Evolutionary conservation across 169 alveolate species (phyloP).

Genomic region (Plasmodium fragile): DNA sequence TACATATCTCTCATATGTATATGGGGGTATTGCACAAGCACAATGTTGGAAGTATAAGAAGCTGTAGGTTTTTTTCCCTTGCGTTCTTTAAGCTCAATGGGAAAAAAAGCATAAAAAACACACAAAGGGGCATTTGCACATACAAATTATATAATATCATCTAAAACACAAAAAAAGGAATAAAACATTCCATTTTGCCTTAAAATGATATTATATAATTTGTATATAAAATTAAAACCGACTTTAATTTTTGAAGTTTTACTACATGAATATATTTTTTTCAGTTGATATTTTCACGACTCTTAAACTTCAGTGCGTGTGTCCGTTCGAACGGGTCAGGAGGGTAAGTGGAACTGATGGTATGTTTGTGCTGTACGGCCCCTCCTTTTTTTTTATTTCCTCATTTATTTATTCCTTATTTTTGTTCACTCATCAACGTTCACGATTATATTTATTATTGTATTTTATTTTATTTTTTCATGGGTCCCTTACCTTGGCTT

Average conservation of each 20-base stretch:
- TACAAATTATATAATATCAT: slow-evolving; percentile 5
- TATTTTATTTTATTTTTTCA: background rate
- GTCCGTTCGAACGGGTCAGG: background rate
- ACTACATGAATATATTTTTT: slow-evolving; percentile 36
- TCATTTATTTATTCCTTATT: background rate
- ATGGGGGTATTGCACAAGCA: background rate
- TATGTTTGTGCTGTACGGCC: background rate
- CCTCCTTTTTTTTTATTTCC: background rate
- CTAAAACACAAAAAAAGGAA: slow-evolving; percentile 39
- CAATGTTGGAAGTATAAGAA: background rate
- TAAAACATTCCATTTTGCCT: slow-evolving; percentile 27
- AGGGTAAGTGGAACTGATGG: background rate
- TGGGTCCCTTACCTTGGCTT: slow-evolving; percentile 45
- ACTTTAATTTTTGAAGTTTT: slow-evolving; percentile 49
- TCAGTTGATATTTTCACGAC: slow-evolving; percentile 33
- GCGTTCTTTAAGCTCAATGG: slow-evolving; percentile 8
- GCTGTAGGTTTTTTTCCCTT: background rate
- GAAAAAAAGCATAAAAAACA: slow-evolving; percentile 11
- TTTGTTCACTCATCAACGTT: no score
- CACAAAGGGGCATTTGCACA: slow-evolving; percentile 5
- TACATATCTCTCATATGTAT: background rate
- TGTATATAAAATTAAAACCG: slow-evolving; percentile 24
- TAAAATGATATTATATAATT: slow-evolving; percentile 5
- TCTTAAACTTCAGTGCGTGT: slow-evolving; percentile 40
- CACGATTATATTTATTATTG: background rate